These are phyloP conservation scores for Vaccinium corymbosum DNA, from an alignment of 148 eudicot genomes.

Conservation along the genomic window DNA sequence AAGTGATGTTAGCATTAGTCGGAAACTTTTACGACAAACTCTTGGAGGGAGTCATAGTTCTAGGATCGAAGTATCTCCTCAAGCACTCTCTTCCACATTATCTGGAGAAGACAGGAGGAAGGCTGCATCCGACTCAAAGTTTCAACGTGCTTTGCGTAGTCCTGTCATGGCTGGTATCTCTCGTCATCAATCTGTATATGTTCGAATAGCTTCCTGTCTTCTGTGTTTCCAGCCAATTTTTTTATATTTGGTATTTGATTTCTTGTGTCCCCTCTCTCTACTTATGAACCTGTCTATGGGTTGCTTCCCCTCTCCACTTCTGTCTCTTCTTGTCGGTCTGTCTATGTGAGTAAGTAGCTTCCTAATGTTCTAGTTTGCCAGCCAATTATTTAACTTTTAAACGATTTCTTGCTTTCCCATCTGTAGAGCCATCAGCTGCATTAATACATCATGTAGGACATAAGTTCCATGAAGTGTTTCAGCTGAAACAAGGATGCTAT, in stretches of 20 bases:
- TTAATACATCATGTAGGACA: conserved; percentile 53
- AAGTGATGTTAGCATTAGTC: conserved; percentile 21
- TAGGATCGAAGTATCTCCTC: conserved; percentile 13
- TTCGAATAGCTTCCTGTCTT: too few species aligned
- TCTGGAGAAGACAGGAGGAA: conserved; percentile 51
- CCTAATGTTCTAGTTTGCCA: neutral
- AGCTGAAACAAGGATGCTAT: conserved; percentile 63
- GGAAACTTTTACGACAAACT: conserved; percentile 21
- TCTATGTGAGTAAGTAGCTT: neutral
- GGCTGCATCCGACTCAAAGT: conserved; percentile 38
- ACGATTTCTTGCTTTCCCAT: neutral
- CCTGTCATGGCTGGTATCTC: conserved; percentile 51
- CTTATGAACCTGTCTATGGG: neutral
- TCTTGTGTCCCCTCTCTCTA: too few species aligned
- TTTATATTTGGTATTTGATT: too few species aligned
- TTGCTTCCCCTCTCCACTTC: neutral
- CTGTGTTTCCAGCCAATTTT: too few species aligned
- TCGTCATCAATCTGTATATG: neutral
- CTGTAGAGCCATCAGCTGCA: conserved; percentile 49
- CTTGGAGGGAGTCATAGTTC: conserved; percentile 16
- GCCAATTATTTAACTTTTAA: neutral
- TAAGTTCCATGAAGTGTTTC: conserved; percentile 80
- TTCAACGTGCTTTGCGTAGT: conserved; percentile 42
- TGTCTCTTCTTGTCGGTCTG: neutral
- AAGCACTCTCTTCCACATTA: conserved; percentile 24